Evolutionary conservation across 805 yeast species (phyloP), one percentile per base, ranked within the genome.

Genomic region (Candida sakaeoensis): DNA sequence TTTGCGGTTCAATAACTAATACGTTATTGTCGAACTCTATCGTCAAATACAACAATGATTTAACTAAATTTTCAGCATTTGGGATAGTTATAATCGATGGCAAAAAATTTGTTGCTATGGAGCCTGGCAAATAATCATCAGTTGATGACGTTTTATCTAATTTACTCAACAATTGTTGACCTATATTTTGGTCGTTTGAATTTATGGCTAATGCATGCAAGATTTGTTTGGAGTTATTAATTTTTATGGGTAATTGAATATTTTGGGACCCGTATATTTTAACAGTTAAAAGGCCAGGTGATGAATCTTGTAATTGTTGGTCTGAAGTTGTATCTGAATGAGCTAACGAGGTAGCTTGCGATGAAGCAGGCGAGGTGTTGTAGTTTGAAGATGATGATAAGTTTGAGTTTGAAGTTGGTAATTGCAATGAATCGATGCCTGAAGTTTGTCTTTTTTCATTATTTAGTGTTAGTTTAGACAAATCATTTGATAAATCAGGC

Each of bases 21-120:
- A 90, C 93, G 37, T 91, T 88, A 62, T 93, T 93, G 63, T 93
- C 99, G 57, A 89, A 91, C 62, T 93, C 99, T 33, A 93, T 72
- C 2, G 95, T 88, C 53, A 90, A 75, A 60, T 86, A 87, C 27
- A 93, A 74, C 44, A 95, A 72, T 13, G 93, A 77, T 49, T 79
- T 79, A 46, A 77, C 72, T 25, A 74, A 64, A 37, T 70, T 70
- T 33, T 65, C 68, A 13, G 49, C 80, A 22, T 75, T 74, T 12
- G 85, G 81, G 32, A 77, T 65, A 35, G 77, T 64, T 33, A 78
- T 67, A 31, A 74, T 66, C 12, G 82, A 72, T 30, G 87, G 82
- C 33, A 81, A 66, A 31, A 58, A 46, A 35, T 60, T 49, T 26
- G 70, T 47, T 5, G 61, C 72, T 55, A 42, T 58, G 46, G 48